phyloP scores from a whole-genome alignment of 164 flowering plant genomes.

The Houttuynia cordata region DNA sequence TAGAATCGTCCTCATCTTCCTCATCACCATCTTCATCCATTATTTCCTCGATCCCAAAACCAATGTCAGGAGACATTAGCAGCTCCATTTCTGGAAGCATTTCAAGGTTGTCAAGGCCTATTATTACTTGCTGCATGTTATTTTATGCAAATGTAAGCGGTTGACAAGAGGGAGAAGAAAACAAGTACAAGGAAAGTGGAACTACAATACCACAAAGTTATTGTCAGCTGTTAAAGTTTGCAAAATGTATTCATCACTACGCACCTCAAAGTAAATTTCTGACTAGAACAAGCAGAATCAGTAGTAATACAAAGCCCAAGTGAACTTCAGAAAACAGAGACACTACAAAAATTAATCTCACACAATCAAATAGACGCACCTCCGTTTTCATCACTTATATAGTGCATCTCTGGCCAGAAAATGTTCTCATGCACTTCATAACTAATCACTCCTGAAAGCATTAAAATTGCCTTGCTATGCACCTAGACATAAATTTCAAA shows the following conservation, averaged over 20 bases:
- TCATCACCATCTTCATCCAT: slow-evolving; percentile 49
- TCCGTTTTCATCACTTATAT: slow-evolving; percentile 85
- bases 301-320: slow-evolving; percentile 3
- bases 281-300: slow-evolving; percentile 15
- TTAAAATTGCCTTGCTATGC: slow-evolving; percentile 69
- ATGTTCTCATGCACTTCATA: slow-evolving; percentile 63
- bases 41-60: slow-evolving; percentile 59
- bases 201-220: slow-evolving; percentile 54
- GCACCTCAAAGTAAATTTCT: slow-evolving; percentile 84
- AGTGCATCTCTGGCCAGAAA: slow-evolving; percentile 83
- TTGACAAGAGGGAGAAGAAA: not conserved
- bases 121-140: slow-evolving; percentile 67
- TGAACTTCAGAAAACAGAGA: slow-evolving; percentile 1
- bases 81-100: slow-evolving; percentile 67
- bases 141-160: slow-evolving; percentile 2
- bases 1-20: slow-evolving; percentile 46
- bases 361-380: slow-evolving; percentile 34
- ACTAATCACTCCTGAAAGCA: slow-evolving; percentile 53
- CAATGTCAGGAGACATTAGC: slow-evolving; percentile 40
- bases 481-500: slow-evolving; percentile 39
- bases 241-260: slow-evolving; percentile 59
- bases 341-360: not conserved
- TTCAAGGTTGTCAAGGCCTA: slow-evolving; percentile 67
- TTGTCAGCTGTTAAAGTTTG: slow-evolving; percentile 51
- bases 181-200: not conserved